Conservation (phyloP, 768 basidiomycete genomes). For the Pleurotus eryngii region DNA sequence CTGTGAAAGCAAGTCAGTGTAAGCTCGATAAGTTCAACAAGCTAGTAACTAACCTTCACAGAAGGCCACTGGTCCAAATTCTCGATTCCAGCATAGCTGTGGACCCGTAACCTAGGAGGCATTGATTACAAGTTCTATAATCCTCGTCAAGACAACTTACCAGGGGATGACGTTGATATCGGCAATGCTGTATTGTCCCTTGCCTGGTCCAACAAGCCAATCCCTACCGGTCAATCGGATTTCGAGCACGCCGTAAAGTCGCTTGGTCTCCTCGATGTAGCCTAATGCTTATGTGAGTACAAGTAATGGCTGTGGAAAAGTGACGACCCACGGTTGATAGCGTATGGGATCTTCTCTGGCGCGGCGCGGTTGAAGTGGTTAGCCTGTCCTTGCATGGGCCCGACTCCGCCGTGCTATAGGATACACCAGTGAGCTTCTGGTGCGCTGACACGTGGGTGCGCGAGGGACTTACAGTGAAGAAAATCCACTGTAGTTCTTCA, state of each 20-base stretch:
- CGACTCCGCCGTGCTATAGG: slow-evolving; percentile 69
- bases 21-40: not conserved
- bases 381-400: slow-evolving; percentile 89
- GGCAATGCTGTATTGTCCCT: slow-evolving; percentile 66
- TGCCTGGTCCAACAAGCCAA: slow-evolving; percentile 74
- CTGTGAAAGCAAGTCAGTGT: slow-evolving; percentile 6
- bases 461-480: slow-evolving; percentile 60
- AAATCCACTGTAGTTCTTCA: slow-evolving; percentile 82
- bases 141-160: slow-evolving; percentile 27
- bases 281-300: slow-evolving; percentile 36
- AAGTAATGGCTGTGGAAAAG: not conserved
- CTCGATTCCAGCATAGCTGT: slow-evolving; percentile 47
- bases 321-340: slow-evolving; percentile 52
- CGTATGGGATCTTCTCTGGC: slow-evolving; percentile 67
- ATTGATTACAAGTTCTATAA: not conserved
- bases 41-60: slow-evolving; percentile 18
- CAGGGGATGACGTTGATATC: slow-evolving; percentile 70
- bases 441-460: not conserved
- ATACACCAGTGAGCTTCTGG: not conserved
- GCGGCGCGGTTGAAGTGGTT: slow-evolving; percentile 69
- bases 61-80: slow-evolving; percentile 59
- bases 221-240: slow-evolving; percentile 71
- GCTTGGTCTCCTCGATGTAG: slow-evolving; percentile 76
- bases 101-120: slow-evolving; percentile 48
- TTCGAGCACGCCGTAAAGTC: slow-evolving; percentile 82